Evolutionary conservation across 1,284 basidiomycete species (phyloP), one percentile per base, ranked within the genome.

Genomic region (Malassezia nana): DNA sequence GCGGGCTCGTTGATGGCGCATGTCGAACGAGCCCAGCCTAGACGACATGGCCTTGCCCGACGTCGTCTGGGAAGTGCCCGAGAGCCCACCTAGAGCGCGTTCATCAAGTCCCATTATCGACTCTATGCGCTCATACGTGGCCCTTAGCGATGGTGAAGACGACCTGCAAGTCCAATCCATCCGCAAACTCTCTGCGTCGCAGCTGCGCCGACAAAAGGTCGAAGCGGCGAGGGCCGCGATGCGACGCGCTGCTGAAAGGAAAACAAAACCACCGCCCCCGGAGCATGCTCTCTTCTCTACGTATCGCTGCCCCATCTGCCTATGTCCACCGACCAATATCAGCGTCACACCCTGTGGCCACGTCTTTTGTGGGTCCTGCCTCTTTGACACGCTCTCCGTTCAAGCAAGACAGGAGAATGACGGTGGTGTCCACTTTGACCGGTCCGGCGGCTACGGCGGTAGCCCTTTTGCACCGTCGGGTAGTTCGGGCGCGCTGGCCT

Each of bases 301-400:
- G 6, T 71, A 64, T 46, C 57, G 54, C 0, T 71, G 68, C 40
- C 66, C 68, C 6, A 66, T 71, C 55, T 71, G 68, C 52, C 64
- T 71, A 24, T 62, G 64, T 16, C 52, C 66, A 6, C 66, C 66
- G 6, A 59, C 39, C 10, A 59, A 64, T 15, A 42, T 59, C 10
- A 50, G 45, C 24, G 52, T 63, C 29, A 66, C 68, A 6, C 62
- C 66, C 3, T 71, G 68, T 42, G 68, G 68, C 15, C 68, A 71
- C 48, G 50, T 71, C 40, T 69, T 71, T 51, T 71, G 68, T 46
- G 66, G 66, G 31, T 55, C 55, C 1, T 71, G 68, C 20, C 48
- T 71, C 12, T 69, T 63, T 25, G 62, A 68, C 28, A 56, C 68
- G 4, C 62, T 71, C 13, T 55, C 62, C 31, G 59, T 60, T 16